Base-by-base conservation (phyloP, 345 rosid species). In the Citrus sp. region DNA sequence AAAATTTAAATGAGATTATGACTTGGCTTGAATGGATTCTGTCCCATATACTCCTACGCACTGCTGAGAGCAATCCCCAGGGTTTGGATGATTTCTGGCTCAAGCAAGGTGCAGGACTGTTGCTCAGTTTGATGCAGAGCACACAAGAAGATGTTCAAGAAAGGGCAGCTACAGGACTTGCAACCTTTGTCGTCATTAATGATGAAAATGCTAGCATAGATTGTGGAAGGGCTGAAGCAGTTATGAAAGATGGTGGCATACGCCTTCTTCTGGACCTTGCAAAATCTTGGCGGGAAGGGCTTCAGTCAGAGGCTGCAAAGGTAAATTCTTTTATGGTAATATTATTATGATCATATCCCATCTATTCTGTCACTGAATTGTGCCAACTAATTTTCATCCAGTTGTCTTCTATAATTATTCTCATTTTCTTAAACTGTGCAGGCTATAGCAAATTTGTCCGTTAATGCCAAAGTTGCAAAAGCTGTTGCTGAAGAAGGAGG, bases 301-400 rank as follows among this genome's bases (percentile, higher is more conserved):
- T 93, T 79, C 96, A 93, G 70, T 87, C 96, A 46, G 98, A 92
- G 86, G 98, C 96, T 77, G 94, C 98, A 77, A 93, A 93, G 93
- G 97, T 89, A 68, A 68, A 21, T 73, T 51, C 63, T 72, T 30
- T 67, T 16, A 24, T 62, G 64, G 64, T 73, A 40, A 32, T 61
- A 55, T 40, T 54, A 30, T 58, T 14, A 63, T 63, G n/a, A 42
- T 28, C 54, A 21, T 34, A 46, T 28, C 61, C 59, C 65, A 79
- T 25, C 8, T n/a, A 65, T 32, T 8, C 7, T 30, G 63, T n/a
- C 25, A 10, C 72, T 25, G 13, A 30, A 25, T 61, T 73, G n/a
- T 49, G 64, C 46, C 18, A 37, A 82, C 46, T 27, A 25, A 75
- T 19, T n/a, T 78, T 73, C 13, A 61, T 54, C 51, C 38, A 56